Percentiles rank a stretch among this genome's conserved stretches.
Evolutionary conservation across 2,329 filamentous ascomycete genomes (phyloP).

Genomic region (Cercospora brassicicola): DNA sequence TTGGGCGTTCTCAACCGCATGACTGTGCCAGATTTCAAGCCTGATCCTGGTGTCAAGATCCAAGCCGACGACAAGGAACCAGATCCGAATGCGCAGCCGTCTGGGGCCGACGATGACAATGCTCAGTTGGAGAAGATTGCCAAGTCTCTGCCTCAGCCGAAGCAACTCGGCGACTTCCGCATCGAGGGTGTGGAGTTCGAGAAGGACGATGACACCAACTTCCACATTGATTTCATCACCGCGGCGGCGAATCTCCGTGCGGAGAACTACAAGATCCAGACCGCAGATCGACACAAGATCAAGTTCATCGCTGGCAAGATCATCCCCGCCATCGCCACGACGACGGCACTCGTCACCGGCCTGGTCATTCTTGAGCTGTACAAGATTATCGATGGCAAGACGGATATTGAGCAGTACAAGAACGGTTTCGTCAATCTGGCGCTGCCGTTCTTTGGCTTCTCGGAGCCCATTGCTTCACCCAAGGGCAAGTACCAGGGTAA

Average conservation of each 20-base stretch:
- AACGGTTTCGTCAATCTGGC: conserved; percentile 98
- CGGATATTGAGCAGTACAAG: conserved; percentile 98
- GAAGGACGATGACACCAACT: conserved; percentile 96
- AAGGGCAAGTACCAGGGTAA: conserved; percentile 87
- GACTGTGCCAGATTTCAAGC: conserved; percentile 93
- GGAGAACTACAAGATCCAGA: conserved; percentile 95
- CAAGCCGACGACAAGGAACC: conserved; percentile 94
- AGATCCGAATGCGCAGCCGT: conserved; percentile 72
- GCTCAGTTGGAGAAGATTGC: conserved; percentile 74
- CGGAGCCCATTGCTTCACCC: conserved; percentile 88
- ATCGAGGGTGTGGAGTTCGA: conserved; percentile 92
- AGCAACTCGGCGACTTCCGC: conserved; percentile 81
- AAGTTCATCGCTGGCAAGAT: conserved; percentile 99
- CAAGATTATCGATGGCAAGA: conserved; percentile 95
- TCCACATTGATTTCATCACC: conserved; percentile 99
- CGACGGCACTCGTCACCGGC: conserved; percentile 91
- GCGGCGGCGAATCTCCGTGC: conserved; percentile 94
- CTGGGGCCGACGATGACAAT: conserved; percentile 60
- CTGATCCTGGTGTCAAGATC: conserved; percentile 89
- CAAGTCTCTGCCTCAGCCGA: conserved; percentile 72
- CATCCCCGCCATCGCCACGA: conserved; percentile 96
- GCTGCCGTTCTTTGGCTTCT: conserved; percentile 96
- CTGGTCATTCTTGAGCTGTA: conserved; percentile 89
- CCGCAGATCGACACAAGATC: conserved; percentile 92
- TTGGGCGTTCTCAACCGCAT: conserved; percentile 80